A percentile compares a stretch with the other conserved stretches of the same genome.
Evolutionary conservation across 768 basidiomycete species (phyloP).

Genomic region (Kwoniella dejecticola): DNA sequence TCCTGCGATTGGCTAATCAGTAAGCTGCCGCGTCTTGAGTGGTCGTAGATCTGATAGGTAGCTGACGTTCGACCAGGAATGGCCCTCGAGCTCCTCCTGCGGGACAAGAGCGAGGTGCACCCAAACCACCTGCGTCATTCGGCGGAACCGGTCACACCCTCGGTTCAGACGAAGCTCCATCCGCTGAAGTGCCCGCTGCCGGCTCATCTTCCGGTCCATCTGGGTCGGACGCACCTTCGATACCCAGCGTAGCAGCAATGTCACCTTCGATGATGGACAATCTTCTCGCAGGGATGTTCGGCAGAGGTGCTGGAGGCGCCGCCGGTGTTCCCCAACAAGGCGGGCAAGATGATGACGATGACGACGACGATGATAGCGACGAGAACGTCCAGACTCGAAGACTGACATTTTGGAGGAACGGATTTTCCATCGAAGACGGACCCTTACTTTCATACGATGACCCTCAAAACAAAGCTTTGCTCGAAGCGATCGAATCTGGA

Average conservation of each 20-base stretch:
- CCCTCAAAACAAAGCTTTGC: slow-evolving; percentile 67
- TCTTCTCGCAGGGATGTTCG: slow-evolving; percentile 15
- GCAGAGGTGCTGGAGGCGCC: slow-evolving; percentile 15
- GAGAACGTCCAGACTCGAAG: slow-evolving; percentile 68
- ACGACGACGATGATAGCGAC: slow-evolving; percentile 56
- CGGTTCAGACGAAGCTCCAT: slow-evolving; percentile 86
- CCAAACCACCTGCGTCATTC: slow-evolving; percentile 59
- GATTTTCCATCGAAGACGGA: slow-evolving; percentile 88
- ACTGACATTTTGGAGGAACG: slow-evolving; percentile 89
- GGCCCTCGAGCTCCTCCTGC: slow-evolving; percentile 36
- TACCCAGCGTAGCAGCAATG: slow-evolving; percentile 5
- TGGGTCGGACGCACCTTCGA: not conserved
- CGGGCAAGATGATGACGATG: slow-evolving; percentile 50
- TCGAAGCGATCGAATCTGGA: slow-evolving; percentile 80
- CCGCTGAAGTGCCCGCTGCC: slow-evolving; percentile 74
- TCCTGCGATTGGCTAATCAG: slow-evolving; percentile 80
- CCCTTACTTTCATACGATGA: slow-evolving; percentile 81
- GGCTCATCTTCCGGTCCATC: slow-evolving; percentile 34
- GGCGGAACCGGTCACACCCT: slow-evolving; percentile 77
- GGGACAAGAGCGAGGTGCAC: slow-evolving; percentile 7
- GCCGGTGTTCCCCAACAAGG: slow-evolving; percentile 49
- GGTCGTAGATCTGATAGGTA: too few species aligned
- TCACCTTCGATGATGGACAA: slow-evolving; percentile 17
- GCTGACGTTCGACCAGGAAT: slow-evolving; percentile 55
- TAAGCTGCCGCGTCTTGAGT: slow-evolving; percentile 57